These are phyloP conservation scores for Ilex asprella DNA, from an alignment of 257 asterid genomes.

Conservation along the genomic window DNA sequence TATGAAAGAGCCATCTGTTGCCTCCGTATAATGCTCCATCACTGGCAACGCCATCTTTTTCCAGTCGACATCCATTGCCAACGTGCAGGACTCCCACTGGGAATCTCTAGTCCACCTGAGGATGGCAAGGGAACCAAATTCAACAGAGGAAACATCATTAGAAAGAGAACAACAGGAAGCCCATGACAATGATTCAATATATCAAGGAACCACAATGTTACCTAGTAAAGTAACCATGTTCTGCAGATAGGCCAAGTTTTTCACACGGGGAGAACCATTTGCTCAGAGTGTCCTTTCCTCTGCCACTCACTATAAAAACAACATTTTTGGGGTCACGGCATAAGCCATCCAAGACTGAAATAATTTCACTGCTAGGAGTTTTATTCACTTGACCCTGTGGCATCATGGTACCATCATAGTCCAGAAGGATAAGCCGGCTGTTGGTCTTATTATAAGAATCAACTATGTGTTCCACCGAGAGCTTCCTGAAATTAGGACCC, in stretches of 20 bases:
- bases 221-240: constrained; percentile 2
- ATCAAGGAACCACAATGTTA: neutral
- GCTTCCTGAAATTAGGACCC: constrained; percentile 8
- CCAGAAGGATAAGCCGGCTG: constrained; percentile 7
- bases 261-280: constrained; percentile 1
- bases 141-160: neutral
- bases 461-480: constrained; percentile 8
- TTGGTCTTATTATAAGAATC: constrained; percentile 2
- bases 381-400: neutral
- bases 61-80: neutral
- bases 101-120: neutral
- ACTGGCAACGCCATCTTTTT: neutral
- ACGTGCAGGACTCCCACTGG: neutral
- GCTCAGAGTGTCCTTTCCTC: constrained; percentile 1
- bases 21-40: constrained; percentile 2
- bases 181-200: neutral
- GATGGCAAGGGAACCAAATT: neutral
- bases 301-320: constrained; percentile 1
- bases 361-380: neutral
- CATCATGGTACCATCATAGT: constrained; percentile 13
- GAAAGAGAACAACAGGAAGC: neutral
- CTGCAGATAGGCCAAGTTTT: neutral
- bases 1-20: constrained; percentile 2
- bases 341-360: neutral
- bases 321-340: neutral